These are phyloP conservation scores for Corynespora cassiicola DNA, from an alignment of 2,329 filamentous ascomycete genomes.

Conservation along the genomic window DNA sequence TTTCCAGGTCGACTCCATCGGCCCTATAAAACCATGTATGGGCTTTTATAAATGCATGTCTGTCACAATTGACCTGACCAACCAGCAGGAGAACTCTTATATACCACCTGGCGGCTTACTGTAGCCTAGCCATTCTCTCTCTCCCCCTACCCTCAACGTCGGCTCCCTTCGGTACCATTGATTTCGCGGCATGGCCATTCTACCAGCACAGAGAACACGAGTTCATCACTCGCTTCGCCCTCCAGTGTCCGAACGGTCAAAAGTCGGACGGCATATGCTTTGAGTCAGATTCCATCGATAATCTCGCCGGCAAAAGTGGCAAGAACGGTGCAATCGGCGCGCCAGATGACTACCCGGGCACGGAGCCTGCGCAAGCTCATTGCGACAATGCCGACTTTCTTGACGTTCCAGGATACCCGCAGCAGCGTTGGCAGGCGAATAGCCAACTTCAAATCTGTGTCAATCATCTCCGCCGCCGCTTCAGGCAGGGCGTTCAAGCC, in stretches of 20 bases:
- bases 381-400: conserved; percentile 15
- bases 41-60: too few relatives aligned
- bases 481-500: conserved; percentile 4
- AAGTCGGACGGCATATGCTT: conserved; percentile 10
- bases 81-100: too few relatives aligned
- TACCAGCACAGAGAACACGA: conserved; percentile 11
- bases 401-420: conserved; percentile 5
- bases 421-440: conserved; percentile 3
- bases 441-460: conserved; percentile 7
- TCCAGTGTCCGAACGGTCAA: conserved; percentile 3
- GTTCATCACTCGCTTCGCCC: conserved; percentile 10
- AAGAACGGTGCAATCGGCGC: conserved; percentile 10
- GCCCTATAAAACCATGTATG: too few relatives aligned
- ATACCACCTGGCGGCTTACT: too few relatives aligned
- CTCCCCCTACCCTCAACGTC: too few relatives aligned
- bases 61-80: too few relatives aligned
- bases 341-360: conserved; percentile 6
- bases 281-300: conserved; percentile 7
- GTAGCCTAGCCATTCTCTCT: too few relatives aligned
- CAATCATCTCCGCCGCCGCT: conserved; percentile 9
- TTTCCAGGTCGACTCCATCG: too few relatives aligned
- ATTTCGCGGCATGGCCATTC: too few relatives aligned
- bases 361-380: conserved; percentile 7
- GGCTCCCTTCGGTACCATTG: conserved; percentile 10
- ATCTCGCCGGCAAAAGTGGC: conserved; percentile 12